Evolutionary conservation across 148 eudicot genomes (phyloP), one percentile per base, ranked within the genome.

Genomic region (Arbutus unedo): DNA sequence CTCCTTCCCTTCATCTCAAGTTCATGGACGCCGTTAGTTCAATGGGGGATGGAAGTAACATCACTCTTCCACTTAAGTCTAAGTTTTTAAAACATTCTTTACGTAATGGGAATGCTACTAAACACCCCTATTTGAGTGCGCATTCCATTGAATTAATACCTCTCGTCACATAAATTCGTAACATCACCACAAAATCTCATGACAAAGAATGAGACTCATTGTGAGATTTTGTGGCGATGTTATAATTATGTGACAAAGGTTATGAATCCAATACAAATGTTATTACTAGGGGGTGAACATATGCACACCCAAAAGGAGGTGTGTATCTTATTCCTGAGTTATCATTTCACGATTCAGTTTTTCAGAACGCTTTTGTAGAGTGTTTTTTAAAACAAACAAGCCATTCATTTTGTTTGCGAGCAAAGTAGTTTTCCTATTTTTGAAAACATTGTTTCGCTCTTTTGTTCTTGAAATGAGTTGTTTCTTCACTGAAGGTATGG

Each of bases 1-100:
- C 83, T 53, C 16, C 81, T 7, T 78, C 79, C 3, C 86, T 83
- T 78, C 73, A 88, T 55, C 67, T 48, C n/a, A 84, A 78, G 78
- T 86, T 86, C n/a, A 72, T 83, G 68, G 77, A 74, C 18, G 78
- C 83, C 25, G 47, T 88, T 53, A 55, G n/a, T 50, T 18, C 7
- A 49, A 49, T 85, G 5, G 82, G 83, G 18, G 81, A 70, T 47
- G 11, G 77, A 19, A 38, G 87, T 85, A 77, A 55, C 43, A 6
- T 78, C 8, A 41, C 25, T 72, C 49, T 55, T 21, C 45, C 19
- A 67, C 50, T 48, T 0, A 5, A 55, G 23, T 57, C 23, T 74
- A 56, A 23, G 8, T 14, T 81, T 70, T 41, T 6, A 53, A 31
- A 6, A 48, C 59, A 3, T 54, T 54, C 15, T 54, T 13, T 54